Conservation (phyloP, 805 yeast genomes). For the Candida berthetii region DNA sequence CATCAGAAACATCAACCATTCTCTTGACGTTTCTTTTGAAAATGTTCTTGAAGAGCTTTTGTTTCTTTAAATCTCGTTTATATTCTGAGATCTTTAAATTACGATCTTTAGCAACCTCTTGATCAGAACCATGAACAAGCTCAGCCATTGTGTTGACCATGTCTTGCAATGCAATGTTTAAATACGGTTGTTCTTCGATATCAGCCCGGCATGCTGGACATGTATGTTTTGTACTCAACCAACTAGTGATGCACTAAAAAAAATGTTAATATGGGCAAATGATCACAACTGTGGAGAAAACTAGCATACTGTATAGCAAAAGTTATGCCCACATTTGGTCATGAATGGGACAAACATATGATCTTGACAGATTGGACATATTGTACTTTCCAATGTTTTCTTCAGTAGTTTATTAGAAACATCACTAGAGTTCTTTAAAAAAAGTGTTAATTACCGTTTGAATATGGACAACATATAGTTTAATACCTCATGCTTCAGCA, state of each 20-base stretch:
- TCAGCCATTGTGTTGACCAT: conserved; percentile 27
- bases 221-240: conserved; percentile 52
- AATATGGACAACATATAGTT: too few relatives aligned
- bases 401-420: not conserved
- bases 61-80: conserved; percentile 29
- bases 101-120: conserved; percentile 10
- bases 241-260: conserved; percentile 42
- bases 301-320: conserved; percentile 45
- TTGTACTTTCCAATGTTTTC: conserved; percentile 4
- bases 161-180: conserved; percentile 47
- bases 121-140: conserved; percentile 1
- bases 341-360: conserved; percentile 60
- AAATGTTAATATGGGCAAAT: not conserved
- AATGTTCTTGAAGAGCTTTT: conserved; percentile 39
- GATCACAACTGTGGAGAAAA: not conserved
- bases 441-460: too few relatives aligned
- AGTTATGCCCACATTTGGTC: conserved; percentile 67
- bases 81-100: conserved; percentile 27
- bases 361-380: conserved; percentile 67
- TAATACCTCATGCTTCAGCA: too few relatives aligned
- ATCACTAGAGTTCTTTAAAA: too few relatives aligned
- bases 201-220: conserved; percentile 65
- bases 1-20: conserved; percentile 57
- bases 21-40: conserved; percentile 46
- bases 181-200: conserved; percentile 41